Conservation (phyloP, 495 filamentous ascomycete genomes). For the Pyrenopolyporus hunteri region DNA sequence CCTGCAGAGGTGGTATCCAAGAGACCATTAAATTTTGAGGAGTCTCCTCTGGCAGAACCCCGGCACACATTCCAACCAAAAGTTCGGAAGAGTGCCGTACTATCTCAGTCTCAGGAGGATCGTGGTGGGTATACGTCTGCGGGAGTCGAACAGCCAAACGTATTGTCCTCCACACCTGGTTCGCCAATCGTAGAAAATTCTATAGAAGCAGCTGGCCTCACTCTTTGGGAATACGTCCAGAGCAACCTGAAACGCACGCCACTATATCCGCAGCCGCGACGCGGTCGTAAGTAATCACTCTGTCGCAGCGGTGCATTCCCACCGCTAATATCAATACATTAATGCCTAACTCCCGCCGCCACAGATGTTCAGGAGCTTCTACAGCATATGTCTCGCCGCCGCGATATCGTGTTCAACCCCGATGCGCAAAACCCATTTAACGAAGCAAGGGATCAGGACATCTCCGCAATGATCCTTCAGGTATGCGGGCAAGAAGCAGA, state of each 20-base stretch:
- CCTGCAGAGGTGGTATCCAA: constrained; percentile 14
- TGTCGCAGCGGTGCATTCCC: not conserved
- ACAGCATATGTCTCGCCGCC: not conserved
- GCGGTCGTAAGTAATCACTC: constrained; percentile 8
- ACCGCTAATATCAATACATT: not conserved
- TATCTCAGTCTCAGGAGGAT: not conserved
- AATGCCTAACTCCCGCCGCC: not conserved
- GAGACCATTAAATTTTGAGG: constrained; percentile 5
- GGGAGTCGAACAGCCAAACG: no score
- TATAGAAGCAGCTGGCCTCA: not conserved
- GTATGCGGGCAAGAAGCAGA: constrained; percentile 38
- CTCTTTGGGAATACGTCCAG: constrained; percentile 25
- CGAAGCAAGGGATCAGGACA: constrained; percentile 36
- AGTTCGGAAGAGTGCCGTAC: not conserved
- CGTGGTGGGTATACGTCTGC: not conserved
- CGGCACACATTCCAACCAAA: not conserved
- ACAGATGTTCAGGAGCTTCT: constrained; percentile 8
- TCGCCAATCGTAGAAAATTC: not conserved
- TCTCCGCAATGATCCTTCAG: constrained; percentile 43
- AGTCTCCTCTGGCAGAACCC: constrained; percentile 15
- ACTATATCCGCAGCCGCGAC: constrained; percentile 1
- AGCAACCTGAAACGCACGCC: constrained; percentile 1
- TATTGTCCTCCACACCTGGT: not conserved
- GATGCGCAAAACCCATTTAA: constrained; percentile 18
- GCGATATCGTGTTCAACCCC: constrained; percentile 31